Conservation (phyloP, 106 monocot species). For the Iris macrosiphon region DNA sequence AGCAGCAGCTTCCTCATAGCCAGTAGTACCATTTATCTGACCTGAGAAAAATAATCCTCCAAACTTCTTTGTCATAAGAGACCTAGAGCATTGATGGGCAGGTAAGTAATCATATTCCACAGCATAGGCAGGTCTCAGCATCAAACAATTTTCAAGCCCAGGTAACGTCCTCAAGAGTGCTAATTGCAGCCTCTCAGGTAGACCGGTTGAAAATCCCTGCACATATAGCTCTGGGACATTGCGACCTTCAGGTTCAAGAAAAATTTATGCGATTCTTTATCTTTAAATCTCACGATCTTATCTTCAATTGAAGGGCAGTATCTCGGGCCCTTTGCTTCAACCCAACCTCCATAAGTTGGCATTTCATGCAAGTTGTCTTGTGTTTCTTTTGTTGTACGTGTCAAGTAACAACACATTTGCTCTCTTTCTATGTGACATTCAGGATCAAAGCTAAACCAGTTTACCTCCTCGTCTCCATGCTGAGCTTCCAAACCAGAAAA, state of each 20-base stretch:
- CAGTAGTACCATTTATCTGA: conserved; percentile 93
- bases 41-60: conserved; percentile 91
- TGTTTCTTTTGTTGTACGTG: conserved; percentile 78
- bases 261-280: conserved; percentile 92
- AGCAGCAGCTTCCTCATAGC: conserved; percentile 96
- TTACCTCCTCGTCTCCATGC: conserved; percentile 87
- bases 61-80: conserved; percentile 87
- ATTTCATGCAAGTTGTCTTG: conserved; percentile 88
- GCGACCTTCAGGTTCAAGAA: conserved; percentile 94
- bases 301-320: conserved; percentile 96
- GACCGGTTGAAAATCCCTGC: conserved; percentile 94
- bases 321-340: conserved; percentile 91
- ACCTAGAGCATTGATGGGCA: conserved; percentile 83
- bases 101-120: conserved; percentile 92
- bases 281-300: conserved; percentile 88
- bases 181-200: conserved; percentile 83
- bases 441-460: conserved; percentile 94
- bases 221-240: conserved; percentile 90
- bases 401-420: conserved; percentile 94
- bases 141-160: conserved; percentile 83
- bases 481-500: conserved; percentile 85
- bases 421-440: conserved; percentile 74
- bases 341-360: conserved; percentile 97
- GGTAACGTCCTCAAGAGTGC: conserved; percentile 77
- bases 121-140: conserved; percentile 91